Evolutionary conservation across 768 basidiomycete genomes (phyloP).

Genomic region (Myochromella boudieri): DNA sequence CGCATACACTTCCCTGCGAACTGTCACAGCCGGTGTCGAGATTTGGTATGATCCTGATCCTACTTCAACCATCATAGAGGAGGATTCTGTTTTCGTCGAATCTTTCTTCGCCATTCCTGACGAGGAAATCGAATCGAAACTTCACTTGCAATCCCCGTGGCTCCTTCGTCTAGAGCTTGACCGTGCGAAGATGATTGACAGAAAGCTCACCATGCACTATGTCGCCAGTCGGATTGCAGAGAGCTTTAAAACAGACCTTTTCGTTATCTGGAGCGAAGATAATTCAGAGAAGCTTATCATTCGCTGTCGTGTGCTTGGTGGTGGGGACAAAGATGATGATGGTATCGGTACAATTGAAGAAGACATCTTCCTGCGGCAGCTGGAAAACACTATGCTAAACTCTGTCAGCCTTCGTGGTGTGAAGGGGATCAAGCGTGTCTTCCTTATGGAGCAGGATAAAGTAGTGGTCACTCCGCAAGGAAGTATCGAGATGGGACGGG

Average conservation of each 20-base stretch:
- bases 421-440: constrained; percentile 85
- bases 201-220: constrained; percentile 92
- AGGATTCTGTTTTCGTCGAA: constrained; percentile 93
- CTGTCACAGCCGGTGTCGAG: constrained; percentile 92
- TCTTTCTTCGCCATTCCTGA: constrained; percentile 99
- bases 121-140: constrained; percentile 88
- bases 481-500: constrained; percentile 56
- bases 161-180: constrained; percentile 95
- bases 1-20: constrained; percentile 90
- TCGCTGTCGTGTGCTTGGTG: constrained; percentile 90
- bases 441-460: constrained; percentile 87
- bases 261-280: constrained; percentile 99
- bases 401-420: constrained; percentile 95
- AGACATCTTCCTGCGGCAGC: constrained; percentile 93
- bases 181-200: constrained; percentile 96
- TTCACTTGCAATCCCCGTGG: constrained; percentile 95
- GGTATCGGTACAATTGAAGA: constrained; percentile 77
- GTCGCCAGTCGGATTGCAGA: constrained; percentile 93
- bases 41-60: constrained; percentile 98
- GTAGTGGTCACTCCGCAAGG: constrained; percentile 65
- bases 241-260: constrained; percentile 93
- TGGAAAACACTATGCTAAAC: constrained; percentile 96
- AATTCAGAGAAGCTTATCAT: constrained; percentile 97
- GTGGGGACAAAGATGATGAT: constrained; percentile 84
- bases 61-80: constrained; percentile 90